Evolutionary conservation across 495 filamentous ascomycete species (phyloP), one percentile per base, ranked within the genome.

Genomic region (Lasiosphaeria hispida): DNA sequence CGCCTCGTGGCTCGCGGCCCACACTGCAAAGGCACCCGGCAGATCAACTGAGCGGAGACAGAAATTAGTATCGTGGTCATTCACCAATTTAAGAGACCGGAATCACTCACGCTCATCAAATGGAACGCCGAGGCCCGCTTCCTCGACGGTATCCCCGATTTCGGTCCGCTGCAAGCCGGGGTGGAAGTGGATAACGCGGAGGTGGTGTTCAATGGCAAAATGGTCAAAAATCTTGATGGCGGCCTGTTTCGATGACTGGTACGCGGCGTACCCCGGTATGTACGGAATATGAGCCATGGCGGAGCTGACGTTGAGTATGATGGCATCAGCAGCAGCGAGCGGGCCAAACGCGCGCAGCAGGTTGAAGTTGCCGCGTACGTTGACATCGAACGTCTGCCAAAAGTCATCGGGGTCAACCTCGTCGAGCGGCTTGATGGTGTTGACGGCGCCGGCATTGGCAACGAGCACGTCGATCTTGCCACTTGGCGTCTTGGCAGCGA

Each of bases 1-100:
- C 18, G 79, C 77, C 49, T 84, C 77, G 7, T 68, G 55, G 10
- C 67, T 71, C 1, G 71, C 68, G 2, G 71, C 64, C 80, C 82
- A 84, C 14, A 83, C 71, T 33, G 70, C 62, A 52, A 77, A 82
- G 17, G 70, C 48, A 4, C 62, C 77, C 0, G 79, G 68, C 6
- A 84, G 69, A 13, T 44, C 17, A n/a, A 58, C 79, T 80, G 23
- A 5, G 23, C 5, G 23, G 23, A 34, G 13, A 48, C 42, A 15
- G 0, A 33, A n/a, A 0, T 44, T 38, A 35, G 23, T n/a, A 44
- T 17, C 48, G 45, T 10, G 4, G n/a, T 8, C 19, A 40, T 33
- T 8, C 18, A 45, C 40, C 0, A 3, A 11, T 41, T 4, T 19
- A 39, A 15, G 19, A 44, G 14, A 37, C 35, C 7, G 13, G 30